Evolutionary conservation across 495 filamentous ascomycete species (phyloP), one percentile per base, ranked within the genome.

Genomic region (Neohortaea acidophila): DNA sequence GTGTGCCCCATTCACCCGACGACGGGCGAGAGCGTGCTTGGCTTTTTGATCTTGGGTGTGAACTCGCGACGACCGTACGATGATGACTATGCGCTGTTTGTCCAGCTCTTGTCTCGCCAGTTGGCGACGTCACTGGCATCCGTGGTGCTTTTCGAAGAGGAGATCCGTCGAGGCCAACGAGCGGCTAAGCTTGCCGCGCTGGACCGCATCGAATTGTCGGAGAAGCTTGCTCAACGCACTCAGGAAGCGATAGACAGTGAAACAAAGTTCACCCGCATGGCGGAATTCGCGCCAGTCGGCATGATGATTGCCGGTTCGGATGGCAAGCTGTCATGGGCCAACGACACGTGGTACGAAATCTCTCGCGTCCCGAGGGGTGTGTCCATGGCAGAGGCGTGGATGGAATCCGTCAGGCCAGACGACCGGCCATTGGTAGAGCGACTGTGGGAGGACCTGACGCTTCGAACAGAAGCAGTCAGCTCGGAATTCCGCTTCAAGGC

Each of bases 311-410:
- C 76, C 29, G 64, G 79, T 49, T 62, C 67, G 1, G 40, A 56
- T 21, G 77, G 77, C 0, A 57, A 63, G 21, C 72, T 81, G 39
- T 74, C 64, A n/a, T 81, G 76, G 51, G 75, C 70, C 44, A 83
- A 83, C 52, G 74, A 80, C 31, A 76, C 71, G 46, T 81, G 76
- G 75, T 75, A 74, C 58, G 69, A 75, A 45, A 76, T 79, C 23
- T 70, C 72, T 0, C 57, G 67, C 28, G 68, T 77, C 34, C 65
- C 70, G 13, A 64, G 67, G 43, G 56, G 61, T 2, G 45, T 55
- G 1, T 55, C 61, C 30, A 68, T 63, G 26, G 63, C 64, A 9
- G 64, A 70, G 31, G 53, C 52, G 12, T 83, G 77, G 77, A 80
- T 83, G 62, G 63, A 75, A 18, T 68, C 64, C 44, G 69, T 83